Evolutionary conservation across 305 asterid genomes (phyloP), one percentile per base, ranked within the genome.

Genomic region (Fraxinus albicans): DNA sequence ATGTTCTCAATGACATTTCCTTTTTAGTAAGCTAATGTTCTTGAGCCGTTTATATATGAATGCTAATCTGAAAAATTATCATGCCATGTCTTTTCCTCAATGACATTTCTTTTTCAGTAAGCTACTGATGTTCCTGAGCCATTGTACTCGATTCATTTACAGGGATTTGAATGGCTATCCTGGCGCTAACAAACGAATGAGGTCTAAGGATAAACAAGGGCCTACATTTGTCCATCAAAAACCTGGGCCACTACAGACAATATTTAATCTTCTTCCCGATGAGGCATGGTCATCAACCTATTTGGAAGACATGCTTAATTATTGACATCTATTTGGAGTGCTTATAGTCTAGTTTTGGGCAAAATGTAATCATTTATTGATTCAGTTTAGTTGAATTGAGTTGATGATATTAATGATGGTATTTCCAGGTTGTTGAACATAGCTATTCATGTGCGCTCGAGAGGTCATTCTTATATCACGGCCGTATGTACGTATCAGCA

Each of bases 361-460:
- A 72, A 50, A 76, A 34, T 25, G 77, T 78, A 55, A 60, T 65
- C 42, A 36, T 80, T 73, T 83, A 77, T 69, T 72, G 29, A 63
- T 73, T 31, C 19, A 76, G 40, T 79, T 33, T 81, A 65, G 81
- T 69, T 47, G 42, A 75, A 33, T 80, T 65, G 29, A 76, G 42
- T 82, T 78, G 65, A 78, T 86, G 70, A 84, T 60, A 27, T 29
- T 47, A 83, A 50, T 82, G 76, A 19, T 79, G 67, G 81, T 77
- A 74, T 85, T 82, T 86, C 83, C 94, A 95, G 99, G 95, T 90
- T 88, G 92, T 91, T 81, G 93, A 91, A 87, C 96, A 95, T 87
- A 96, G 96, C 91, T 96, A 93, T 90, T 93, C 99, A 78, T 96
- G 99, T 83, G 98, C 99, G 58, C 94, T 96, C 2, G 98, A 96